A percentile compares a stretch with the other conserved stretches of the same genome.
Evolutionary conservation across 2,329 filamentous ascomycete genomes (phyloP).

Genomic region (Beauveria medogensis): DNA sequence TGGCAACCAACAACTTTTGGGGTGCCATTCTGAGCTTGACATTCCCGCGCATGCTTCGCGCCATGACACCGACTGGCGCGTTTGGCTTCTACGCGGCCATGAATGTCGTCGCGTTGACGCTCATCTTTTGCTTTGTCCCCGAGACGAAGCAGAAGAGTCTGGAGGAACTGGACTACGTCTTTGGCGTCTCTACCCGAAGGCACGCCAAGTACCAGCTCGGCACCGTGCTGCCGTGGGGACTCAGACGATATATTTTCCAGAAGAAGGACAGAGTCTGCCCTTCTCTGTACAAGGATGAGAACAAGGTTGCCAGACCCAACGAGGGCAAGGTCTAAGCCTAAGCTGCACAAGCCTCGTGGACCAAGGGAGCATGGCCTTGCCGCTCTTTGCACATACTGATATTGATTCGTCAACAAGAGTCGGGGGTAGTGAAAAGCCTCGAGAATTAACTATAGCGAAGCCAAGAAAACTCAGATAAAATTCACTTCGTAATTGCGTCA

Average conservation of each 20-base stretch:
- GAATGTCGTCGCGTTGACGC: slow-evolving; percentile 51
- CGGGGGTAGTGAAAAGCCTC: too few relatives aligned
- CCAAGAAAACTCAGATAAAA: too few relatives aligned
- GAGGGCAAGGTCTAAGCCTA: slow-evolving; percentile 1
- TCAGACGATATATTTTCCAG: slow-evolving; percentile 20
- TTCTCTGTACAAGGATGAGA: slow-evolving; percentile 1
- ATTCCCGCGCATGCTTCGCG: slow-evolving; percentile 36
- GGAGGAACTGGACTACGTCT: slow-evolving; percentile 33
- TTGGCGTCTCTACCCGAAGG: slow-evolving; percentile 24
- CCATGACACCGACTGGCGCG: slow-evolving; percentile 24
- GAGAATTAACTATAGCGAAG: too few relatives aligned
- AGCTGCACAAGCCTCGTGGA: background rate
- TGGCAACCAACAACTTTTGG: slow-evolving; percentile 49
- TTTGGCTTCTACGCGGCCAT: slow-evolving; percentile 50
- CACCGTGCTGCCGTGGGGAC: slow-evolving; percentile 25
- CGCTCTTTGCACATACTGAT: background rate
- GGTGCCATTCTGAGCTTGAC: slow-evolving; percentile 38
- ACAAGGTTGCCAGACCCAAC: background rate
- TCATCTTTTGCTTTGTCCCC: slow-evolving; percentile 56
- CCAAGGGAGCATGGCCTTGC: background rate
- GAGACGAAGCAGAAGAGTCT: slow-evolving; percentile 37
- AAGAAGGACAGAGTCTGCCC: slow-evolving; percentile 2
- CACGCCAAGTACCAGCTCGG: slow-evolving; percentile 27
- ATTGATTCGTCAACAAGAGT: too few relatives aligned
- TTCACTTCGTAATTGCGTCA: too few relatives aligned